Conservation (phyloP, 768 basidiomycete genomes). For the Boletus vinaceobasis region DNA sequence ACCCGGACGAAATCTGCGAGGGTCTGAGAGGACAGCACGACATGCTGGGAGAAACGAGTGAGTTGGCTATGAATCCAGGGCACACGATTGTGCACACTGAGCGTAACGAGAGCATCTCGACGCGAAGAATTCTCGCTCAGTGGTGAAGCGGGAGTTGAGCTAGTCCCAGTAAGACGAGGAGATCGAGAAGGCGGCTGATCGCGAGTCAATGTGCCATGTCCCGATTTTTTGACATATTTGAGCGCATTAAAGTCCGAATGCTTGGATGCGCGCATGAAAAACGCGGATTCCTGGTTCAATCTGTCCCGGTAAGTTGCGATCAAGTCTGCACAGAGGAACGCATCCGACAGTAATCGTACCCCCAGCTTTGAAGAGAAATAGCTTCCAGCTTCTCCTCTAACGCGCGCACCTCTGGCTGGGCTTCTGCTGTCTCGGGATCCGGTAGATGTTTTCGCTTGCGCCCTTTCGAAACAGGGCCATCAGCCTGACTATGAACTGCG, state of each 20-base stretch:
- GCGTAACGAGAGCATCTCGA: slow-evolving; percentile 49
- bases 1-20: slow-evolving; percentile 57
- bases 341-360: slow-evolving; percentile 39
- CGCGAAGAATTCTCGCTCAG: background rate
- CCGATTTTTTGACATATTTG: slow-evolving; percentile 23
- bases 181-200: background rate
- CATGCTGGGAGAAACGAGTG: slow-evolving; percentile 64
- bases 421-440: slow-evolving; percentile 21
- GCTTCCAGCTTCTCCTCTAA: slow-evolving; percentile 52
- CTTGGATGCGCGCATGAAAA: slow-evolving; percentile 62
- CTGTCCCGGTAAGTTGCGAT: slow-evolving; percentile 32
- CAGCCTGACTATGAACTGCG: slow-evolving; percentile 34
- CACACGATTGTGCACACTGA: slow-evolving; percentile 60
- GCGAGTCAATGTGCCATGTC: slow-evolving; percentile 32
- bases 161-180: background rate
- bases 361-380: slow-evolving; percentile 56
- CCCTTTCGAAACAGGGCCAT: slow-evolving; percentile 23
- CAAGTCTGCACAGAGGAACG: background rate
- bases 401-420: slow-evolving; percentile 43
- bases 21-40: slow-evolving; percentile 66
- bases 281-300: slow-evolving; percentile 47
- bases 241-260: slow-evolving; percentile 66
- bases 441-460: slow-evolving; percentile 37
- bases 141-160: background rate
- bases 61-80: slow-evolving; percentile 60